These are phyloP conservation scores for Fusarium caatingaense DNA, from an alignment of 2,329 filamentous ascomycete genomes.

Conservation along the genomic window DNA sequence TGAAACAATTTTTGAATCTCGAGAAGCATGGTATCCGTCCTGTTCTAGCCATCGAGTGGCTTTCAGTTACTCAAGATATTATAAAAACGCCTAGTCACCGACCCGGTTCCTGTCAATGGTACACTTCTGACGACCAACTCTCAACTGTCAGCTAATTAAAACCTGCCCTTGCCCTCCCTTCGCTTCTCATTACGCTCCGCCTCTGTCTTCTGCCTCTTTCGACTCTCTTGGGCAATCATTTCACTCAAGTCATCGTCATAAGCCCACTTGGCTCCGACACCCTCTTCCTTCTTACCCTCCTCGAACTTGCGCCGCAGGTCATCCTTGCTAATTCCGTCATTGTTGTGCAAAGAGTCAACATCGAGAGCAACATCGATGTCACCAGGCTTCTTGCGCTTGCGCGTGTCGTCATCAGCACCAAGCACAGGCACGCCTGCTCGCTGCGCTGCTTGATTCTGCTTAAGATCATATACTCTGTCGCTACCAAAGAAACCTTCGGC, in stretches of 20 bases:
- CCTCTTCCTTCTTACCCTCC: slow-evolving; percentile 72
- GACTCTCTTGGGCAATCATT: slow-evolving; percentile 94
- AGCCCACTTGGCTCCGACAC: slow-evolving; percentile 75
- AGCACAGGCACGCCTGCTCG: slow-evolving; percentile 75
- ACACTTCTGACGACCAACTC: slow-evolving; percentile 21
- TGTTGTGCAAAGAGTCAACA: slow-evolving; percentile 78
- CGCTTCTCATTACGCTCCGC: slow-evolving; percentile 79
- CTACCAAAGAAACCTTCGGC: slow-evolving; percentile 96
- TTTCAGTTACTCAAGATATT: slow-evolving; percentile 38
- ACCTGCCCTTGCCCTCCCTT: slow-evolving; percentile 66
- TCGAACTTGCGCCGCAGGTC: slow-evolving; percentile 86
- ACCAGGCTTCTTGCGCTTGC: slow-evolving; percentile 95
- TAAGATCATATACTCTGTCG: slow-evolving; percentile 92
- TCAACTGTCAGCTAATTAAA: slow-evolving; percentile 49
- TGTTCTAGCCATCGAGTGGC: slow-evolving; percentile 34
- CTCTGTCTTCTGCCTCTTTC: slow-evolving; percentile 90
- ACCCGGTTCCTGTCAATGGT: slow-evolving; percentile 23
- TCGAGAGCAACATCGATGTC: slow-evolving; percentile 95
- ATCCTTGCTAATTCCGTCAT: slow-evolving; percentile 86
- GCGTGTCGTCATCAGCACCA: slow-evolving; percentile 79
- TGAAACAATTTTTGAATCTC: slow-evolving; percentile 20
- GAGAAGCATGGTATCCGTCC: slow-evolving; percentile 41
- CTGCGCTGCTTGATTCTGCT: slow-evolving; percentile 56
- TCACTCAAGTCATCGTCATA: slow-evolving; percentile 90
- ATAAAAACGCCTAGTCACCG: slow-evolving; percentile 34